phyloP scores from a whole-genome alignment of 257 asterid species.

The Nicotiana attenuata region DNA sequence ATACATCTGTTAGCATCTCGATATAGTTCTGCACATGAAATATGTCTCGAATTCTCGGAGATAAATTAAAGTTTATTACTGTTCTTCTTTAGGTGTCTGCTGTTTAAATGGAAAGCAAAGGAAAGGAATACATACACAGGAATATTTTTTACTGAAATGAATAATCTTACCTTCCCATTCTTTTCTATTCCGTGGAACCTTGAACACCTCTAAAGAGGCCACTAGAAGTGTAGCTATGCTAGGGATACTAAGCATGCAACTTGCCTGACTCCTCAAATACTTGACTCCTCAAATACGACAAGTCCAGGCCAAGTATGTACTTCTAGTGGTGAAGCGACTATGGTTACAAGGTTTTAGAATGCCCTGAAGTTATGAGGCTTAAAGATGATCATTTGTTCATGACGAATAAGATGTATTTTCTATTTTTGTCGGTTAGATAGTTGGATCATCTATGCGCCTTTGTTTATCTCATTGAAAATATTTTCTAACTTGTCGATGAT shows the following conservation, averaged over 20 bases:
- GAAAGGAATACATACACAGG: background rate
- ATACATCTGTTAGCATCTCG: background rate
- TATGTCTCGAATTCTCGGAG: background rate
- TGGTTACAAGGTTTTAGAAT: background rate
- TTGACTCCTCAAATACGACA: background rate
- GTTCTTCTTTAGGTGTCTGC: background rate
- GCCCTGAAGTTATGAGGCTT: background rate
- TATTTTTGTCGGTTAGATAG: background rate
- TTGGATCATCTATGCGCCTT: background rate
- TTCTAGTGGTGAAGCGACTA: background rate
- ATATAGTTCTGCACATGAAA: background rate
- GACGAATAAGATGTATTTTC: background rate
- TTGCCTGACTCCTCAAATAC: background rate
- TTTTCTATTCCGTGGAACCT: background rate
- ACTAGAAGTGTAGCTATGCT: background rate
- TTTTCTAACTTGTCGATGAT: background rate
- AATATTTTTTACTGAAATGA: background rate
- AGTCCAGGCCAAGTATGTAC: background rate
- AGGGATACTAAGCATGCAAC: background rate
- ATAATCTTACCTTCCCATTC: background rate
- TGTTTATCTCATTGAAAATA: background rate
- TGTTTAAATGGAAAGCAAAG: background rate
- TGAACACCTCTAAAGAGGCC: background rate
- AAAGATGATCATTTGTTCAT: background rate
- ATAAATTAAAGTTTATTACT: background rate